Percentiles rank a stretch among this genome's conserved stretches.
Evolutionary conservation across 257 asterid genomes (phyloP).

Genomic region (Solanum boliviense): DNA sequence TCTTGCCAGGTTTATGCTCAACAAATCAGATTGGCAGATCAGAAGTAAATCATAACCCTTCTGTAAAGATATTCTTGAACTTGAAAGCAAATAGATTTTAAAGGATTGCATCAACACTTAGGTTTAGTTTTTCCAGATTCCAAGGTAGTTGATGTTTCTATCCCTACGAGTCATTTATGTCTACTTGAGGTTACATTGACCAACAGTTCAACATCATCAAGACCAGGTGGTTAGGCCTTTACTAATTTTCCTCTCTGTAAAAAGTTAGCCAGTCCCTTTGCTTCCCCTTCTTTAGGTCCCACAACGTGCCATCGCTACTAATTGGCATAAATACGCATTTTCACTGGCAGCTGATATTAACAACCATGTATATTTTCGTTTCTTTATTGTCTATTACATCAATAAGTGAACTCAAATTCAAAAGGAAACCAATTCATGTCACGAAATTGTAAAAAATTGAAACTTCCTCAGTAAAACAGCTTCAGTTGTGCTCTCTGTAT

Average conservation of each 20-base stretch:
- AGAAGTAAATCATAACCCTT: not conserved
- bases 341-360: not conserved
- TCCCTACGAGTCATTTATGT: not conserved
- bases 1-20: not conserved
- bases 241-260: not conserved
- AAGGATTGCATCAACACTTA: not conserved
- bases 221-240: not conserved
- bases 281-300: not conserved
- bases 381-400: not conserved
- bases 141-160: not conserved
- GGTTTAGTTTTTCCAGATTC: not conserved
- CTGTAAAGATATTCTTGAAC: not conserved
- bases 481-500: not conserved
- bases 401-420: not conserved
- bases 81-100: not conserved
- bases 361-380: not conserved
- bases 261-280: not conserved
- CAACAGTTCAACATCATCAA: not conserved
- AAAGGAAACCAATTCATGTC: not conserved
- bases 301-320: not conserved
- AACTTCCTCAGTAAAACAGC: not conserved
- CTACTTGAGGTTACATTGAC: not conserved
- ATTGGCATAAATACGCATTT: not conserved
- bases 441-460: not conserved
- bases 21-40: not conserved